phyloP scores from a whole-genome alignment of 331 rosid species.

The Quercus phellos region DNA sequence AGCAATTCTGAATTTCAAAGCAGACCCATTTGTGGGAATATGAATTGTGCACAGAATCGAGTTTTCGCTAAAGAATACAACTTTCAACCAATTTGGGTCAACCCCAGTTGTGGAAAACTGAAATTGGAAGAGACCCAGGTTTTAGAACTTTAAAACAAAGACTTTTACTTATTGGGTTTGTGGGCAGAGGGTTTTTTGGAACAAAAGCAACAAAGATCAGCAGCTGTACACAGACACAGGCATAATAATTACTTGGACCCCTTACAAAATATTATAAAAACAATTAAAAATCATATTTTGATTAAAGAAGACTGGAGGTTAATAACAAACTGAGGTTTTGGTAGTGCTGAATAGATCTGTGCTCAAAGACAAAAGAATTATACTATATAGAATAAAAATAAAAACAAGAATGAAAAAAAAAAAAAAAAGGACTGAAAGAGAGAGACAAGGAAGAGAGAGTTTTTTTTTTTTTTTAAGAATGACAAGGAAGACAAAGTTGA shows the following conservation, averaged over 20 bases:
- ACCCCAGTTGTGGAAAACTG: not conserved
- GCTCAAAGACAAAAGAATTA: no score
- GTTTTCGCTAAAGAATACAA: not conserved
- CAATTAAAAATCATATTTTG: not conserved
- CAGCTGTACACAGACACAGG: not conserved
- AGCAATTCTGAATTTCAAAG: conserved; percentile 8
- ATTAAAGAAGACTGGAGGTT: not conserved
- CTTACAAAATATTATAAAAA: not conserved
- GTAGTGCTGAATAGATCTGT: not conserved
- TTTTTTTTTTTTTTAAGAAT: no score
- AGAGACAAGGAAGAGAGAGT: no score
- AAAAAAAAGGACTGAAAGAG: no score
- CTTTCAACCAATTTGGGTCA: conserved; percentile 2
- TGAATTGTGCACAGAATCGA: conserved; percentile 6
- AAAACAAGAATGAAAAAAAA: no score
- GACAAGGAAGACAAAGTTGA: no score
- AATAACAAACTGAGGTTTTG: not conserved
- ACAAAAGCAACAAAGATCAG: conserved; percentile 9
- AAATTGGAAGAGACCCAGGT: conserved; percentile 10
- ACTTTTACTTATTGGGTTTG: not conserved
- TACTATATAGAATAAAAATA: no score
- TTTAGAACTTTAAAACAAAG: not conserved
- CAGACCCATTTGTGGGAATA: conserved; percentile 18
- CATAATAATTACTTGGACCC: not conserved
- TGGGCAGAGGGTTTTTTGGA: conserved; percentile 1